phyloP scores from a whole-genome alignment of 1,139 yeast species.

The Diutina catenulata region DNA sequence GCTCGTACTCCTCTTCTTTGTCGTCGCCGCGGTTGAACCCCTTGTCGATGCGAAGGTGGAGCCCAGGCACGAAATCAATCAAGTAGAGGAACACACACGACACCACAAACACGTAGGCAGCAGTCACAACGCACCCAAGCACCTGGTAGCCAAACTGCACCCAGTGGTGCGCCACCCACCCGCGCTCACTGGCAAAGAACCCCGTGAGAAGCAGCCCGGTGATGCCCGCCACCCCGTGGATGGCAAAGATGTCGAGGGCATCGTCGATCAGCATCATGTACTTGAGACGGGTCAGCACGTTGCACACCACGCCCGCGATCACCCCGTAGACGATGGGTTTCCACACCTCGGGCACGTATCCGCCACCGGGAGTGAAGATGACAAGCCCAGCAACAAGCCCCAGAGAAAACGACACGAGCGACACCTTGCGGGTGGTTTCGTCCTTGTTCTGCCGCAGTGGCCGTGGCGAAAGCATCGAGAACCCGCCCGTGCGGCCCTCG shows the following conservation, averaged over 20 bases:
- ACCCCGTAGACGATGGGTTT: slow-evolving; percentile 29
- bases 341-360: slow-evolving; percentile 30
- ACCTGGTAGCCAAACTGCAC: slow-evolving; percentile 38
- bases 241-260: slow-evolving; percentile 34
- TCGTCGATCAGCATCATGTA: slow-evolving; percentile 30
- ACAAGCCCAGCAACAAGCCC: slow-evolving; percentile 35
- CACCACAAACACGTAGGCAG: slow-evolving; percentile 27
- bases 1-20: background rate
- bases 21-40: background rate
- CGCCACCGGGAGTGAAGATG: slow-evolving; percentile 36
- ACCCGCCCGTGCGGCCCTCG: slow-evolving; percentile 8
- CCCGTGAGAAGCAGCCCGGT: slow-evolving; percentile 33
- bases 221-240: slow-evolving; percentile 35
- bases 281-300: slow-evolving; percentile 30
- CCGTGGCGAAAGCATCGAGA: background rate
- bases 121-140: slow-evolving; percentile 29
- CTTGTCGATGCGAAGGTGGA: slow-evolving; percentile 31
- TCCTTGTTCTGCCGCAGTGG: background rate
- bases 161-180: slow-evolving; percentile 39
- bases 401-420: slow-evolving; percentile 30
- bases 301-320: slow-evolving; percentile 25
- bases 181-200: slow-evolving; percentile 33
- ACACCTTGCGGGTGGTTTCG: slow-evolving; percentile 15
- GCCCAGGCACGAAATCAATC: slow-evolving; percentile 35
- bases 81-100: slow-evolving; percentile 25